Evolutionary conservation across 2,329 filamentous ascomycete species (phyloP), one percentile per base, ranked within the genome.

Genomic region (Domatiomyces catenatus): DNA sequence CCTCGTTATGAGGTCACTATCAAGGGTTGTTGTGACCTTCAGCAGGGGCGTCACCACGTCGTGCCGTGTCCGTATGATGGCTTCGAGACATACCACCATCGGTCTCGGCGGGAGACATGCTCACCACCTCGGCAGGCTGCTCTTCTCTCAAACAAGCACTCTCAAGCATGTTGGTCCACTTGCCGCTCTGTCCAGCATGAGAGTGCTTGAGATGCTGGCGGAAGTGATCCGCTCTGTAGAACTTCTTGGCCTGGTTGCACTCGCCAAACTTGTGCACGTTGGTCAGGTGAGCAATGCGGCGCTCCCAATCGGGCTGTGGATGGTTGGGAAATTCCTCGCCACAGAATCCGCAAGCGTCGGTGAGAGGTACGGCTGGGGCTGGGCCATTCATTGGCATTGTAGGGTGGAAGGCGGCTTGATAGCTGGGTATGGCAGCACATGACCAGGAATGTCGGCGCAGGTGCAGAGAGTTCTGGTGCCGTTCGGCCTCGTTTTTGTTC

Each of bases 91-190:
- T 54, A 46, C 56, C 54, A 10, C 52, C 51, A 15, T 56, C 54
- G 51, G 52, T 54, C 15, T 51, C 54, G 42, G 52, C 53, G 26
- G 56, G 56, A 17, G 56, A 58, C n/a, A 55, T 46, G 17, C 54
- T 51, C 32, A 48, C 50, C 20, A 47, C 17, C 32, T 58, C 56
- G 20, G 49, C 79, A 74, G 49, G 80, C 77, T 50, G 39, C 61
- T 94, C 88, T 64, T 94, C 89, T 66, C 89, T 81, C 86, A 96
- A 94, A 69, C 92, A 98, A 4, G 89, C 87, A 63, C 87, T 93
- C 66, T 98, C 92, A 32, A 98, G 74, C 76, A 94, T 89, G 67
- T 96, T 96, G 10, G 92, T 98, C 92, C 92, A 98, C 68, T 96
- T 96, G 28, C 92, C 92, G 67, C 88, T 95, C 0, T 87, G 90